Evolutionary conservation across 2,329 filamentous ascomycete species (phyloP).

Genomic region (Sordariomycetes sp.): DNA sequence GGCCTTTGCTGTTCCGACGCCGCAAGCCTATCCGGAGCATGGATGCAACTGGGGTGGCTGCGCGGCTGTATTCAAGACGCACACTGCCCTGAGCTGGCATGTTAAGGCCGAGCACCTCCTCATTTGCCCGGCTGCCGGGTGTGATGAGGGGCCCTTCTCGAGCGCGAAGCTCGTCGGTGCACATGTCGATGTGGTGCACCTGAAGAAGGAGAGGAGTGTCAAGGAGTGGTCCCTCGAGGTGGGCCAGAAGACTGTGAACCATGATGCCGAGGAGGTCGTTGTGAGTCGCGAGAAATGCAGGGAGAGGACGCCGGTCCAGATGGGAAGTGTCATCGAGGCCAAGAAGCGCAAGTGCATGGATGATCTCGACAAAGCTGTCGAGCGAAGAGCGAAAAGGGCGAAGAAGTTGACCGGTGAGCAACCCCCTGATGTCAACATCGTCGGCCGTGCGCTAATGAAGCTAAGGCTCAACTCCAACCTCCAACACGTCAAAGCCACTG

Average conservation of each 20-base stretch:
- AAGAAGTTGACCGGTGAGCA: not conserved
- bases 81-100: conserved; percentile 29
- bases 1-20: no score
- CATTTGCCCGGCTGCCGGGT: conserved; percentile 28
- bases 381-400: not conserved
- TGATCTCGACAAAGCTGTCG: not conserved
- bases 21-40: no score
- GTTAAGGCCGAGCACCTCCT: conserved; percentile 33
- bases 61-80: conserved; percentile 22
- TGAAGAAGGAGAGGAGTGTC: conserved; percentile 4
- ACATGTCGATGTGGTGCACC: conserved; percentile 27
- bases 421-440: not conserved
- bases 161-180: conserved; percentile 22
- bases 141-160: conserved; percentile 24
- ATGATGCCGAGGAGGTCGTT: no score
- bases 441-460: no score
- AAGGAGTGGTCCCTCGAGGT: conserved; percentile 18
- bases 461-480: no score
- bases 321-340: conserved; percentile 21
- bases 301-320: conserved; percentile 13
- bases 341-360: conserved; percentile 17
- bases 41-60: conserved; percentile 32
- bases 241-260: no score
- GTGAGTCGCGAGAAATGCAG: no score
- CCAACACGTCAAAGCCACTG: conserved; percentile 8